These are phyloP conservation scores for Oryza nivara DNA, from an alignment of 176 grass and related monocot species.

Conservation along the genomic window DNA sequence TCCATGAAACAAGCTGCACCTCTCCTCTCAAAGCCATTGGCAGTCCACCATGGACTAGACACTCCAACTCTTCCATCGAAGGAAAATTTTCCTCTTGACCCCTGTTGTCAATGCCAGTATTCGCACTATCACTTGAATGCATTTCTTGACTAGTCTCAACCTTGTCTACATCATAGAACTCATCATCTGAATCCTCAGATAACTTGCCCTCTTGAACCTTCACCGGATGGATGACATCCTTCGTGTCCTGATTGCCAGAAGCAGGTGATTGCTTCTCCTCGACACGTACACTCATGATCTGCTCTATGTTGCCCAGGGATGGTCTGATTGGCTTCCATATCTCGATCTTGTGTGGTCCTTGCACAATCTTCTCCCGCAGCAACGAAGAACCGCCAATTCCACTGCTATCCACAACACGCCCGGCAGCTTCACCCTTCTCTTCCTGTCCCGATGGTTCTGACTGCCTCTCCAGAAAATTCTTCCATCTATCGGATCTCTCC, in stretches of 20 bases:
- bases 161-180: slow-evolving; percentile 92
- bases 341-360: slow-evolving; percentile 47
- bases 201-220: slow-evolving; percentile 63
- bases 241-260: slow-evolving; percentile 34
- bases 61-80: slow-evolving; percentile 87
- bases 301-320: slow-evolving; percentile 72
- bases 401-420: slow-evolving; percentile 7
- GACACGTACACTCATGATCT: slow-evolving; percentile 75
- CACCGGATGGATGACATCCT: slow-evolving; percentile 35
- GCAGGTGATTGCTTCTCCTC: slow-evolving; percentile 54
- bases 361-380: not conserved
- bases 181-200: slow-evolving; percentile 84
- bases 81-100: slow-evolving; percentile 55
- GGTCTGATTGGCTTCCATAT: slow-evolving; percentile 74
- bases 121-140: slow-evolving; percentile 58
- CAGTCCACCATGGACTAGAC: slow-evolving; percentile 85
- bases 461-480: slow-evolving; percentile 77
- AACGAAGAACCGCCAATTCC: slow-evolving; percentile 33
- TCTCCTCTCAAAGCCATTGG: slow-evolving; percentile 99
- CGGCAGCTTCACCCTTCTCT: slow-evolving; percentile 28
- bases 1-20: slow-evolving; percentile 41
- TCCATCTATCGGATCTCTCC: slow-evolving; percentile 99
- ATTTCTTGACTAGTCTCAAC: slow-evolving; percentile 73
- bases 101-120: slow-evolving; percentile 39
- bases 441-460: slow-evolving; percentile 41